phyloP scores from a whole-genome alignment of 148 eudicot genomes.

The Hydrangea macrophylla region DNA sequence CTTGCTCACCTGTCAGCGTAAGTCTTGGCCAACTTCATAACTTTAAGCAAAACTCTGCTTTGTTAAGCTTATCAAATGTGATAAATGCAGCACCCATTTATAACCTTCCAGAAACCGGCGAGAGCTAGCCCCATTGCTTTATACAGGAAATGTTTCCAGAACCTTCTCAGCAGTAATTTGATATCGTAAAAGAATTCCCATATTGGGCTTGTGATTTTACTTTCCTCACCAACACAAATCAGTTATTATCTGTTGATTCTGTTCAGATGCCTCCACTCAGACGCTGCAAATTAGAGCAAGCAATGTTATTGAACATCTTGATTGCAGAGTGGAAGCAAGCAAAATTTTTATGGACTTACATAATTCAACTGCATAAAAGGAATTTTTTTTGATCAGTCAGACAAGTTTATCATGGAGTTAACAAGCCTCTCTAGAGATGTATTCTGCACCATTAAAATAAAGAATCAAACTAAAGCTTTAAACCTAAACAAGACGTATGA shows the following conservation, averaged over 20 bases:
- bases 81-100: not conserved
- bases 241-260: not conserved
- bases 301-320: not conserved
- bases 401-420: not conserved
- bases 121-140: not conserved
- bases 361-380: not conserved
- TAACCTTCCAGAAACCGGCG: not conserved
- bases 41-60: not conserved
- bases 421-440: not conserved
- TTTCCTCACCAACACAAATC: not conserved
- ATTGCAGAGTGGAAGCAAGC: not conserved
- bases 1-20: not conserved
- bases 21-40: not conserved
- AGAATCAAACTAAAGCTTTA: not conserved
- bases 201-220: not conserved
- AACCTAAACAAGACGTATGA: not conserved
- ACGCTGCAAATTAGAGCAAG: conserved; percentile 1
- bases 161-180: not conserved
- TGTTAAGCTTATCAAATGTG: not conserved
- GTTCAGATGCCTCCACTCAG: not conserved
- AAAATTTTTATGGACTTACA: not conserved
- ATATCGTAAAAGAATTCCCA: not conserved
- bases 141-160: not conserved
- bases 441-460: not conserved
- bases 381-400: not conserved